Evolutionary conservation across 805 yeast genomes (phyloP), one percentile per base, ranked within the genome.

Genomic region (Barnettozyma californica): DNA sequence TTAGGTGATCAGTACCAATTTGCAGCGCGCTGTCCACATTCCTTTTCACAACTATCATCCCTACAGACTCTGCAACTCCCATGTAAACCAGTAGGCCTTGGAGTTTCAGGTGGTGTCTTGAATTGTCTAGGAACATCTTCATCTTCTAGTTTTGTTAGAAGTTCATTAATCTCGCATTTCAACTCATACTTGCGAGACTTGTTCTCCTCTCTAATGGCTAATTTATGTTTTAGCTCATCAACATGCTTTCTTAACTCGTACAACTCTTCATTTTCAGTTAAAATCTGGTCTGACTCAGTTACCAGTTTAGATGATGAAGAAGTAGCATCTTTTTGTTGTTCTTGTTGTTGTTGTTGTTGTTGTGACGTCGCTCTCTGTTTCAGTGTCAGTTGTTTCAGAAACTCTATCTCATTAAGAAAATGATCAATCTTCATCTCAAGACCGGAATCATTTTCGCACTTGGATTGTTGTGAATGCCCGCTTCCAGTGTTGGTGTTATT

Each of bases 221-320:
- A 55, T 42, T 61, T 65, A n/a, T 62, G 51, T 34, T 62, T 64
- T 26, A 67, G 55, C 3, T 59, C 53, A 23, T 57, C 60, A n/a
- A 70, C 65, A 44, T 66, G 65, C 9, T 57, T 59, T 44, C 68
- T 66, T 34, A 70, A 51, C 26, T 57, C 57, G 41, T 60, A 60
- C 25, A 70, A 55, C 44, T 69, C 73, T 20, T 55, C 52, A 19
- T 68, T 66, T 44, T 69, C 73, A 44, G 56, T 59, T 19, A 63
- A 47, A 43, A 68, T 53, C 40, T 67, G 63, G 35, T 67, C 71
- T 43, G 61, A 65, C 31, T 69, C 72, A 2, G 59, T 51, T 3
- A 49, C 21, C 25, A 33, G 16, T n/a, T 47, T 33, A 35, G 13
- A 35, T 9, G 38, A 18, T 18, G 20, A 20, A 10, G 23, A 9